Base-by-base conservation (phyloP, 2,329 filamentous ascomycete species). In the Zasmidium citrigriseum region DNA sequence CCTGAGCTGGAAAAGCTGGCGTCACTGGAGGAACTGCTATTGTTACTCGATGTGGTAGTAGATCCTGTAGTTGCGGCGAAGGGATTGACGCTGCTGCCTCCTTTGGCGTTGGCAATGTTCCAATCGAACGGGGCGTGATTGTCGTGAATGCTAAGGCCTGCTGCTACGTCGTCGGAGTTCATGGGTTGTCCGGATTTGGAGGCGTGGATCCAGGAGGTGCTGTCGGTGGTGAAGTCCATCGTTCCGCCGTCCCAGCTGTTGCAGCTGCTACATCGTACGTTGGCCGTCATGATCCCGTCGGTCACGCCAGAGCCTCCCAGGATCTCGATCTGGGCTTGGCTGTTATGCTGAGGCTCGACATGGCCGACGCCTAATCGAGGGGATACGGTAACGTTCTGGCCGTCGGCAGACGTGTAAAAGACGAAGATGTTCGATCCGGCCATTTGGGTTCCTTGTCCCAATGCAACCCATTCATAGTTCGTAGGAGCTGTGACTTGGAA, bases 391-490 rank as follows among this genome's bases (percentile, higher is more conserved):
- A 86, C 81, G 61, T 85, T 86, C 46, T 72, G 77, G 23, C 82
- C 79, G 38, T 72, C 72, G 41, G 77, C 72, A 23, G 79, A 77
- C n/a, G 81, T 77, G 64, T 86, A 86, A 4, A 85, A 75, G 46
- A 86, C 73, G 67, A 86, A 86, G 48, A 87, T 85, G 68, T 85
- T 84, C 4, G 84, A 70, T 21, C 78, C 80, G 16, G 70, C 63
- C 84, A 86, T 87, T 20, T 69, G 62, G 1, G 64, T 73, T 23
- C 84, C 84, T 67, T 86, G 82, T 4, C 83, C 84, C 2, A 86
- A 69, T 2, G 77, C 81, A 29, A 84, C 77, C 80, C 82, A 87
- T 71, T 79, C 70, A 66, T 83, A 78, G 4, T 69, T 75, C 44
- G 76, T 78, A 1, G 84, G 83, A 2, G 81, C 82, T 47, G 77